Evolutionary conservation across 768 basidiomycete species (phyloP).

Genomic region (Serendipita sp.): DNA sequence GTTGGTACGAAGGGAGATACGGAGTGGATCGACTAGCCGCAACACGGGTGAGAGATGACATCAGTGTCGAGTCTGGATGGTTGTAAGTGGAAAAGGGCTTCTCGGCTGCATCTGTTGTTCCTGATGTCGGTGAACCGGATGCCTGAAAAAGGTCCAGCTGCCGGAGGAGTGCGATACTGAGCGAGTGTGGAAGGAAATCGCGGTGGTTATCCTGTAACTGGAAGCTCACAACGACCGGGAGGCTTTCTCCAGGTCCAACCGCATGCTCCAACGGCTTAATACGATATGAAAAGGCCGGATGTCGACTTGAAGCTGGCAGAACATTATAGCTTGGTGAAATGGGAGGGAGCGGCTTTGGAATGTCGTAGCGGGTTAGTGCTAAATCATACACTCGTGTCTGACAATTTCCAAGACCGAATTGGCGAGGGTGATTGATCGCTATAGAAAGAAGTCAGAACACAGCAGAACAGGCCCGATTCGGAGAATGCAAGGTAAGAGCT

Average conservation of each 20-base stretch:
- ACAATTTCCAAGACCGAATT: slow-evolving; percentile 48
- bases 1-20: slow-evolving; percentile 22
- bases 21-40: slow-evolving; percentile 10
- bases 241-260: slow-evolving; percentile 56
- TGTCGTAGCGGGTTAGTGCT: slow-evolving; percentile 52
- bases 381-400: slow-evolving; percentile 58
- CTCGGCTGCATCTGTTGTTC: neutral
- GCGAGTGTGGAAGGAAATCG: slow-evolving; percentile 39
- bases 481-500: neutral
- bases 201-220: slow-evolving; percentile 16
- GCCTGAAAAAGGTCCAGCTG: slow-evolving; percentile 44
- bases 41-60: neutral
- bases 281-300: slow-evolving; percentile 30
- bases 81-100: neutral
- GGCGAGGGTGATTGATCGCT: slow-evolving; percentile 56
- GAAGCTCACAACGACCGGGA: slow-evolving; percentile 28
- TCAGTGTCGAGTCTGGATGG: neutral
- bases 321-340: slow-evolving; percentile 7
- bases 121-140: neutral
- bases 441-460: slow-evolving; percentile 3
- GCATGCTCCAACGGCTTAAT: slow-evolving; percentile 38
- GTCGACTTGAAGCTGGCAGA: slow-evolving; percentile 21
- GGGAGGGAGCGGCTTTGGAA: slow-evolving; percentile 24
- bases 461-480: neutral
- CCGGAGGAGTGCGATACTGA: slow-evolving; percentile 51